Base-by-base conservation (phyloP, 192 early-diverging fungal genomes). In the Allomyces macrogynus region DNA sequence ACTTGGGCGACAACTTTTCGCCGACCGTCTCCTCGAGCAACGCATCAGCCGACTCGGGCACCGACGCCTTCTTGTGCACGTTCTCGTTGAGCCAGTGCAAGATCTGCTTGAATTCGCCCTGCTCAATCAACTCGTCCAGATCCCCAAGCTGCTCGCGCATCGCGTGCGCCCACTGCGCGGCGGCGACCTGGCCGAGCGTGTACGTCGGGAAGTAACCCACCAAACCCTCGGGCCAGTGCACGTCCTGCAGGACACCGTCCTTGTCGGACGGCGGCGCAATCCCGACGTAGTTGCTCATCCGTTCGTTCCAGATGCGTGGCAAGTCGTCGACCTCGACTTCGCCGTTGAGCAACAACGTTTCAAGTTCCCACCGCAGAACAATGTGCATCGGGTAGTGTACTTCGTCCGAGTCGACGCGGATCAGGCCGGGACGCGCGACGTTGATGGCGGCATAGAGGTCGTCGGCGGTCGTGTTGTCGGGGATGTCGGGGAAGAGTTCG, bases 131-230 rank as follows among this genome's bases (percentile, higher is more conserved):
- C 24, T 70, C 70, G 9, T 73, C 70, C 65, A 70, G 63, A 8
- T 65, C n/a, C 14, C 40, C 64, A 9, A 24, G 42, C n/a, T 43
- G 43, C 27, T 24, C 64, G 64, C 27, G 64, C 27, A 65, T 65
- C 27, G 23, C 22, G 24, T 63, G 24, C 22, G 23, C 23, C 23
- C 20, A 27, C 20, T n/a, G 63, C 14, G 68, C 69, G 1, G 73
- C 63, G 54, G 70, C 69, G 20, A 72, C 70, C 9, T 72, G 68
- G n/a, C 72, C 74, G 24, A 75, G 43, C n/a, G 69, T 74, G 44
- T 75, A 75, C 2, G 74, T 75, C 20, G 74, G 74, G 65, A 75
- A 74, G 23, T 75, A 75, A 1, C 74, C 74, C 18, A 74, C 63
- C 5, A 68, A n/a, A 1, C 72, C 74, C 10, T 67, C 10, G 40